Percentiles rank a stretch among this genome's conserved stretches.
phyloP scores from a whole-genome alignment of 2,329 filamentous ascomycete genomes.

The Capronia coronata region DNA sequence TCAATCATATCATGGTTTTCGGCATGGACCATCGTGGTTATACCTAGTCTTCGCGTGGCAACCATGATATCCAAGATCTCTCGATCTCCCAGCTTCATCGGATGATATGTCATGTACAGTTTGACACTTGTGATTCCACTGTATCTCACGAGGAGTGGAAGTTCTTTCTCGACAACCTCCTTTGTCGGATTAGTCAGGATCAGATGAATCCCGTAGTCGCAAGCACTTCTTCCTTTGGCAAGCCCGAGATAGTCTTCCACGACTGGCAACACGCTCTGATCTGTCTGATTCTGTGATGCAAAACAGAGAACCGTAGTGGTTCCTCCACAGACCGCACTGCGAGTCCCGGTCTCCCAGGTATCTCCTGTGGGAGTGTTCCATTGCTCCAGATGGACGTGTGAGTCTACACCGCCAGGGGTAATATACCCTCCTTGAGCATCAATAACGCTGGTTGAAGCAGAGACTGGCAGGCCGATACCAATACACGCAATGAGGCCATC shows the following conservation, averaged over 20 bases:
- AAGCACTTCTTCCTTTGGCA: conserved; percentile 37
- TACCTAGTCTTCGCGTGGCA: conserved; percentile 35
- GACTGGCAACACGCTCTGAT: too few relatives aligned
- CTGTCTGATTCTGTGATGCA: too few relatives aligned
- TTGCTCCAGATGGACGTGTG: conserved; percentile 13
- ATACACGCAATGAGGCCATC: too few relatives aligned
- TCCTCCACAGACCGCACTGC: conserved; percentile 52
- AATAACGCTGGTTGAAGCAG: neutral
- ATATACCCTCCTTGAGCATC: conserved; percentile 11
- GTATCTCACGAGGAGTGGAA: conserved; percentile 33
- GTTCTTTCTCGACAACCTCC: conserved; percentile 35
- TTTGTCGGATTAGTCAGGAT: conserved; percentile 35
- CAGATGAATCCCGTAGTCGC: conserved; percentile 50
- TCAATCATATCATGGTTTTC: conserved; percentile 43
- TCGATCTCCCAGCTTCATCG: conserved; percentile 37
- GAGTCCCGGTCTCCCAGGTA: conserved; percentile 44
- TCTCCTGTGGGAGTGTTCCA: conserved; percentile 31
- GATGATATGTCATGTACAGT: conserved; percentile 44
- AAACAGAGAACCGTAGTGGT: conserved; percentile 34
- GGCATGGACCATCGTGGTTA: conserved; percentile 46
- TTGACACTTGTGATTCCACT: conserved; percentile 41
- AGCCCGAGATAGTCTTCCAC: too few relatives aligned
- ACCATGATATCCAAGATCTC: conserved; percentile 41
- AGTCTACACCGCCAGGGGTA: conserved; percentile 10
- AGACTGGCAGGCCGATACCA: conserved; percentile 2